Percentiles rank a stretch among this genome's conserved stretches.
These are phyloP conservation scores for Jatropha multifida DNA, from an alignment of 441 rosid species.

Conservation along the genomic window DNA sequence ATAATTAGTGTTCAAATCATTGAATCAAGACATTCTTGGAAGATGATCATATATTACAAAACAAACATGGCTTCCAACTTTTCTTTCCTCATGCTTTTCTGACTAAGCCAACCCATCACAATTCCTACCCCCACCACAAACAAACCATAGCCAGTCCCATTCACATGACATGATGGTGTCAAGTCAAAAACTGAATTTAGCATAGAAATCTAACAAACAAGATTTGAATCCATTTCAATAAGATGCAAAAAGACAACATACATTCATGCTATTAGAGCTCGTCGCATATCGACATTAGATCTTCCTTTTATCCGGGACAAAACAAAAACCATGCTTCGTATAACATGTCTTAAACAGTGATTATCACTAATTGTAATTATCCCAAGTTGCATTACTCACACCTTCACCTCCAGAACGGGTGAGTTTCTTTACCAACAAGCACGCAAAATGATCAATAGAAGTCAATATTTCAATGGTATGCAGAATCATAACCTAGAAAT, in stretches of 20 bases:
- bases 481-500: not conserved
- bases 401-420: not conserved
- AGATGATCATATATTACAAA: too few relatives aligned
- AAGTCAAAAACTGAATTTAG: not conserved
- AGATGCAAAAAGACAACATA: not conserved
- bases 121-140: slow-evolving; percentile 2
- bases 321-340: not conserved
- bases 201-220: slow-evolving; percentile 1
- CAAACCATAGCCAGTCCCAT: slow-evolving; percentile 1
- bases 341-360: not conserved
- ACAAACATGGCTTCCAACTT: not conserved
- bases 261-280: not conserved
- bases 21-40: too few relatives aligned
- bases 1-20: too few relatives aligned
- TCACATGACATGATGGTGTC: slow-evolving; percentile 11
- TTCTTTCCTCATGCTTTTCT: not conserved
- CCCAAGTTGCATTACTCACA: not conserved
- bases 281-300: not conserved
- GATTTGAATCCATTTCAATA: not conserved
- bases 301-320: not conserved
- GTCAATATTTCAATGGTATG: slow-evolving; percentile 7
- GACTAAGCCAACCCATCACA: not conserved
- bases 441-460: not conserved
- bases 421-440: not conserved
- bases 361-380: not conserved